These are phyloP conservation scores for Kodamaea kakaduensis DNA, from an alignment of 805 yeast genomes.

Conservation along the genomic window DNA sequence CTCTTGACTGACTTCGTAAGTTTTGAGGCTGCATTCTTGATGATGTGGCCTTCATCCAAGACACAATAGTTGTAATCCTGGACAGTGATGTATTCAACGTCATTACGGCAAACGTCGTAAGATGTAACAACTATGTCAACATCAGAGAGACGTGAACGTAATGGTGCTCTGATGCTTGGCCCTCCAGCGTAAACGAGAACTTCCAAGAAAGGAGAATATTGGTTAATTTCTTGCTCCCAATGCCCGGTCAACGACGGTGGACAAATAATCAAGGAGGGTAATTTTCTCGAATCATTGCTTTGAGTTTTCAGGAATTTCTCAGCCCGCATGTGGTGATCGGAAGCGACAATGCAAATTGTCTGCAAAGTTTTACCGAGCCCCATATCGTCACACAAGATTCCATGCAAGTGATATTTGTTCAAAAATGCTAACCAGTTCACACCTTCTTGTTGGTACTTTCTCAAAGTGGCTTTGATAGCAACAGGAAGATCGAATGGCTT, in stretches of 20 bases:
- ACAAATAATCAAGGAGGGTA: slow-evolving; percentile 86
- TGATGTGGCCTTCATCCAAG: slow-evolving; percentile 95
- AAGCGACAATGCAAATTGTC: slow-evolving; percentile 93
- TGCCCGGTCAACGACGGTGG: slow-evolving; percentile 98
- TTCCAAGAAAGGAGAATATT: slow-evolving; percentile 82
- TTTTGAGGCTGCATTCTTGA: slow-evolving; percentile 86
- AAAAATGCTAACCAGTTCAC: slow-evolving; percentile 96
- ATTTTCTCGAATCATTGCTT: slow-evolving; percentile 60
- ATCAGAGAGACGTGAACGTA: slow-evolving; percentile 48
- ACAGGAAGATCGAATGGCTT: slow-evolving; percentile 87
- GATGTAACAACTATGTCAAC: slow-evolving; percentile 92
- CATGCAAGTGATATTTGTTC: slow-evolving; percentile 92
- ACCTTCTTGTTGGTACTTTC: slow-evolving; percentile 97
- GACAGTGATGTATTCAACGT: slow-evolving; percentile 56
- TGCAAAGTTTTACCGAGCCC: slow-evolving; percentile 97
- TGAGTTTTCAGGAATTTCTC: slow-evolving; percentile 61
- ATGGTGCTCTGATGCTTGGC: slow-evolving; percentile 62
- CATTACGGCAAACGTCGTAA: slow-evolving; percentile 95
- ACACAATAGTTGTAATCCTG: slow-evolving; percentile 90
- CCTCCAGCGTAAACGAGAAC: slow-evolving; percentile 92
- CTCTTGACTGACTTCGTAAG: slow-evolving; percentile 83
- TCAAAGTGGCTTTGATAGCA: slow-evolving; percentile 83
- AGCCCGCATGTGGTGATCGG: slow-evolving; percentile 86
- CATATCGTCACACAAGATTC: slow-evolving; percentile 98
- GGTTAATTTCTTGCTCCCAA: slow-evolving; percentile 94